phyloP scores from a whole-genome alignment of 305 asterid genomes.

The Solanum hybrid region DNA sequence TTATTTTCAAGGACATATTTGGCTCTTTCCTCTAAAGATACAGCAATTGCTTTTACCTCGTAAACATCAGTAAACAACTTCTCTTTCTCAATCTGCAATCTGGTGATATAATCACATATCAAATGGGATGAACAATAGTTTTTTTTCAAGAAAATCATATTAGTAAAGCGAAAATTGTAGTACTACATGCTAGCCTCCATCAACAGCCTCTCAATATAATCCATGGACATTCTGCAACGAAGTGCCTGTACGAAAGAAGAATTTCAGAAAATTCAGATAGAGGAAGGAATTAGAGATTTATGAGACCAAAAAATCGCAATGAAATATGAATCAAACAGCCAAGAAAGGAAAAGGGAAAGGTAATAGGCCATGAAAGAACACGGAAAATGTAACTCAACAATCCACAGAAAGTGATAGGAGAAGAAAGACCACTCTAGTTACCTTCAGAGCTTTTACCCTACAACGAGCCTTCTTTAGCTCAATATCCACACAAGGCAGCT shows the following conservation, averaged over 20 bases:
- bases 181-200: slow-evolving; percentile 63
- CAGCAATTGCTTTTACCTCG: slow-evolving; percentile 34
- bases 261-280: background rate
- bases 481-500: slow-evolving; percentile 58
- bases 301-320: background rate
- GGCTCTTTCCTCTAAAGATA: slow-evolving; percentile 69
- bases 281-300: background rate
- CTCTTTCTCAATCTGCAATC: slow-evolving; percentile 81
- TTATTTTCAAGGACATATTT: slow-evolving; percentile 37
- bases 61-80: slow-evolving; percentile 55
- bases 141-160: slow-evolving; percentile 3
- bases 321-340: background rate
- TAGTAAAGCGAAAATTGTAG: slow-evolving; percentile 15
- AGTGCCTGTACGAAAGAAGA: slow-evolving; percentile 41
- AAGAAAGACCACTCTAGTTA: slow-evolving; percentile 15
- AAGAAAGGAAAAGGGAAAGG: background rate
- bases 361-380: background rate
- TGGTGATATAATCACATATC: slow-evolving; percentile 35
- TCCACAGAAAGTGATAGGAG: background rate
- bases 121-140: slow-evolving; percentile 15
- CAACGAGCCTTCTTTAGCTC: slow-evolving; percentile 78
- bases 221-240: slow-evolving; percentile 52
- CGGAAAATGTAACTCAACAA: background rate
- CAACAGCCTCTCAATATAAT: slow-evolving; percentile 46
- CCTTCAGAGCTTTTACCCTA: slow-evolving; percentile 84